A percentile compares a stretch with the other conserved stretches of the same genome.
These are phyloP conservation scores for Bipolaris victoriae DNA, from an alignment of 2,329 filamentous ascomycete genomes.

Conservation along the genomic window DNA sequence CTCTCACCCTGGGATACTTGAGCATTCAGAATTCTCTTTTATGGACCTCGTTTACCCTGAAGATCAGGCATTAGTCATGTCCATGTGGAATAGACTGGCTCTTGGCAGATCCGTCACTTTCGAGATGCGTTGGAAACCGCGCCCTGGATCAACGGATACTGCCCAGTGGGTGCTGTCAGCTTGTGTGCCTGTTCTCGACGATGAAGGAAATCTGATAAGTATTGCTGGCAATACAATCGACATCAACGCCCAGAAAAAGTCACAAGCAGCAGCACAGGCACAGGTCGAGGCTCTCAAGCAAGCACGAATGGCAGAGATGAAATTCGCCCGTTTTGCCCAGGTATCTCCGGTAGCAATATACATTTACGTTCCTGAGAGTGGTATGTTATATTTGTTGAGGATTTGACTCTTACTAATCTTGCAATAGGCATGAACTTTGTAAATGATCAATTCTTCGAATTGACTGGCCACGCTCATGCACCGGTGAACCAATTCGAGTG, in stretches of 20 bases:
- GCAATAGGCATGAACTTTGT: constrained; percentile 34
- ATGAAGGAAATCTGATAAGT: constrained; percentile 32
- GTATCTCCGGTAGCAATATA: constrained; percentile 37
- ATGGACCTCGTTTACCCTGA: constrained; percentile 41
- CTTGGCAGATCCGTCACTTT: constrained; percentile 39
- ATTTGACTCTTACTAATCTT: background rate
- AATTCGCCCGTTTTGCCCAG: constrained; percentile 36
- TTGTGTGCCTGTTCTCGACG: constrained; percentile 39
- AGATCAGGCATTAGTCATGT: constrained; percentile 35
- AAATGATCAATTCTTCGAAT: constrained; percentile 41
- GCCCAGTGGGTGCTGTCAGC: constrained; percentile 40
- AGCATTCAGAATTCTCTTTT: constrained; percentile 35
- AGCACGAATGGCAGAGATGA: constrained; percentile 32
- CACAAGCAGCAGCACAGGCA: constrained; percentile 28
- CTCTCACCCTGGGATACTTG: constrained; percentile 27
- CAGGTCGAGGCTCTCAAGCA: constrained; percentile 37
- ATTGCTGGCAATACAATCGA: constrained; percentile 43
- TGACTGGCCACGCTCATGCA: constrained; percentile 26
- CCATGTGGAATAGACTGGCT: constrained; percentile 38
- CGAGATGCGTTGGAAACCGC: constrained; percentile 44
- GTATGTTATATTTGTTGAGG: constrained; percentile 7
- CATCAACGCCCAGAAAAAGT: constrained; percentile 42
- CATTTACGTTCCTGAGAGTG: constrained; percentile 29
- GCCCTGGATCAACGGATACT: constrained; percentile 16
- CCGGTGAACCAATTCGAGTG: constrained; percentile 26